These are phyloP conservation scores for Tulasnella sp. DNA, from an alignment of 768 basidiomycete genomes.

Conservation along the genomic window DNA sequence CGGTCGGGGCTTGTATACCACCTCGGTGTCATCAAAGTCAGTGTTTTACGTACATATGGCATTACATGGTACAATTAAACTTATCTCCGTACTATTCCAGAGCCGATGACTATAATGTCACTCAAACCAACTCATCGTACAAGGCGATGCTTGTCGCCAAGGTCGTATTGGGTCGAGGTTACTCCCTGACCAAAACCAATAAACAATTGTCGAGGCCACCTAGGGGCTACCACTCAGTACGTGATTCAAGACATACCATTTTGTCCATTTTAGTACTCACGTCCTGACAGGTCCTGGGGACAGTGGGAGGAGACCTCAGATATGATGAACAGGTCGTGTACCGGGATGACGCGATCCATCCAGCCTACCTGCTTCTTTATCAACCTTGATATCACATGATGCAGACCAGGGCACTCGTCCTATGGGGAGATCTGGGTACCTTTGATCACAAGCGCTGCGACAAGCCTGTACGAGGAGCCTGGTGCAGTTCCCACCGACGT, in stretches of 20 bases:
- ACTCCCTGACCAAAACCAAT: background rate
- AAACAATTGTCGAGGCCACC: background rate
- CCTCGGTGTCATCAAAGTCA: conserved; percentile 1
- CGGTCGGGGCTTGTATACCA: background rate
- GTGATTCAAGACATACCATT: background rate
- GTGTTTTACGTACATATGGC: background rate
- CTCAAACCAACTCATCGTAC: background rate
- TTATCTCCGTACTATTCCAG: background rate
- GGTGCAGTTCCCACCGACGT: too few relatives aligned
- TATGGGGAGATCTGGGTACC: too few relatives aligned
- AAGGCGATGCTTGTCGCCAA: background rate
- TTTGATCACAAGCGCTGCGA: too few relatives aligned
- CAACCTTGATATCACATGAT: background rate
- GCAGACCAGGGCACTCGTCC: too few relatives aligned
- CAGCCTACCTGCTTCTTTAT: background rate
- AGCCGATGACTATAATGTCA: conserved; percentile 3
- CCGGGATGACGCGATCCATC: background rate
- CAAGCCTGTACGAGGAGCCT: too few relatives aligned
- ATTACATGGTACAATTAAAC: too few relatives aligned
- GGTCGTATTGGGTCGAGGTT: background rate
- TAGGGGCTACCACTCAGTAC: background rate
- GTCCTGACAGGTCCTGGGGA: background rate
- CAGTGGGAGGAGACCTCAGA: background rate
- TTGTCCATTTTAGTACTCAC: background rate
- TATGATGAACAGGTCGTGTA: conserved; percentile 4